Evolutionary conservation across 768 basidiomycete species (phyloP).

Genomic region (Collybia nuda): DNA sequence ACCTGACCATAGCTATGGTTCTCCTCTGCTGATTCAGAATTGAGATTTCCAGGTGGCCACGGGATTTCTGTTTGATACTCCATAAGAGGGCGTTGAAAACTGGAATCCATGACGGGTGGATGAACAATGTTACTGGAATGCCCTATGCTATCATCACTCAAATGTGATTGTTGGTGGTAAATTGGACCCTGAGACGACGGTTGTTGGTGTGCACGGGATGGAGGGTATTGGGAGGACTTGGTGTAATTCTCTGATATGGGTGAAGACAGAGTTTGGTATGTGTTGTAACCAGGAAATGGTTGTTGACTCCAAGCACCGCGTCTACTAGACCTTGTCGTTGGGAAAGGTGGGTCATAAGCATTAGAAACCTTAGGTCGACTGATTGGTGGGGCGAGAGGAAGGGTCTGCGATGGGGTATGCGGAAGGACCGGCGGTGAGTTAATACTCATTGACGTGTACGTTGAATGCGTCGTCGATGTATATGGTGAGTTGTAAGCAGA

Average conservation of each 20-base stretch:
- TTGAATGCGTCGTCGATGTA: conserved; percentile 6
- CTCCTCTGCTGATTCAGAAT: too few relatives aligned
- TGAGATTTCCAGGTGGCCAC: too few relatives aligned
- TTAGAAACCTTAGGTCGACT: conserved; percentile 65
- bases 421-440: conserved; percentile 2
- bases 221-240: too few relatives aligned
- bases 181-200: too few relatives aligned
- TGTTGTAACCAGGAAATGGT: conserved; percentile 19
- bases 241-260: conserved; percentile 1
- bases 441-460: conserved; percentile 8
- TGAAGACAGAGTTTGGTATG: conserved; percentile 20
- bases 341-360: conserved; percentile 79
- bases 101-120: too few relatives aligned
- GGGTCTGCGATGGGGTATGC: not conserved
- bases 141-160: too few relatives aligned
- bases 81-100: too few relatives aligned
- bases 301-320: conserved; percentile 23
- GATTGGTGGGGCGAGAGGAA: conserved; percentile 38
- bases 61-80: too few relatives aligned
- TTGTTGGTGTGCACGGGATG: too few relatives aligned
- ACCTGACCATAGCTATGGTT: too few relatives aligned
- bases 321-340: conserved; percentile 40
- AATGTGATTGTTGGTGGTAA: too few relatives aligned
- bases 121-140: too few relatives aligned
- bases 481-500: conserved; percentile 19